Percentiles rank a stretch among this genome's conserved stretches.
phyloP scores from a whole-genome alignment of 2,329 filamentous ascomycete genomes.

The Microdochium trichocladiopsis region DNA sequence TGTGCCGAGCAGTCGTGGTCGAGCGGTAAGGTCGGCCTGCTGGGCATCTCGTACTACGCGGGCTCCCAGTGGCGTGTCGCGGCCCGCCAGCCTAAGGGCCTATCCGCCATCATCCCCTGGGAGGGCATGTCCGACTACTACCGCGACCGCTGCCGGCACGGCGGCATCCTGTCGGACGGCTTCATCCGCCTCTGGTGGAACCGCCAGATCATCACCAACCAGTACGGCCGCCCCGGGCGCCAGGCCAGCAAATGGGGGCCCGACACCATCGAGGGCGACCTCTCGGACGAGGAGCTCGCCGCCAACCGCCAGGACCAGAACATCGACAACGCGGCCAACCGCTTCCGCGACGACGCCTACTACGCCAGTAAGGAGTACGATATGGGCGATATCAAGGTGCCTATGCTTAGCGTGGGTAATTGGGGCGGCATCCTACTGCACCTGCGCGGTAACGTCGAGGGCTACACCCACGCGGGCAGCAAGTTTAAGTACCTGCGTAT shows the following conservation, averaged over 20 bases:
- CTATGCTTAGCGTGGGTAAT: conserved; percentile 60
- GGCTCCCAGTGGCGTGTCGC: conserved; percentile 42
- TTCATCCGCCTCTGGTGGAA: conserved; percentile 64
- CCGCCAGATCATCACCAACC: conserved; percentile 58
- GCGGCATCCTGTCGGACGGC: conserved; percentile 50
- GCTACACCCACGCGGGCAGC: conserved; percentile 56
- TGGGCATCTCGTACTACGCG: conserved; percentile 41
- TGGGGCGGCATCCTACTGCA: conserved; percentile 67
- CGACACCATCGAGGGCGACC: conserved; percentile 52
- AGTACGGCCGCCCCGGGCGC: conserved; percentile 49
- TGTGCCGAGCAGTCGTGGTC: conserved; percentile 38
- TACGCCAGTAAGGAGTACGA: conserved; percentile 60
- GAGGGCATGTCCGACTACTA: conserved; percentile 50
- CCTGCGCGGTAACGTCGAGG: conserved; percentile 61
- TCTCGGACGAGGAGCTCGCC: conserved; percentile 42
- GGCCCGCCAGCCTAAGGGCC: conserved; percentile 34
- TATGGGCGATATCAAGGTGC: conserved; percentile 59
- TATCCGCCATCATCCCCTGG: conserved; percentile 41
- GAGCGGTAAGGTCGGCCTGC: conserved; percentile 37
- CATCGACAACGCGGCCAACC: conserved; percentile 36
- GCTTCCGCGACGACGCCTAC: conserved; percentile 56
- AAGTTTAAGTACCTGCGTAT: conserved; percentile 63
- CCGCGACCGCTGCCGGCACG: conserved; percentile 51
- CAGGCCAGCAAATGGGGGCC: conserved; percentile 4
- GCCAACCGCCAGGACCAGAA: conserved; percentile 41